phyloP scores from a whole-genome alignment of 192 early-diverging fungal species.

The Polychytrium aggregatum region DNA sequence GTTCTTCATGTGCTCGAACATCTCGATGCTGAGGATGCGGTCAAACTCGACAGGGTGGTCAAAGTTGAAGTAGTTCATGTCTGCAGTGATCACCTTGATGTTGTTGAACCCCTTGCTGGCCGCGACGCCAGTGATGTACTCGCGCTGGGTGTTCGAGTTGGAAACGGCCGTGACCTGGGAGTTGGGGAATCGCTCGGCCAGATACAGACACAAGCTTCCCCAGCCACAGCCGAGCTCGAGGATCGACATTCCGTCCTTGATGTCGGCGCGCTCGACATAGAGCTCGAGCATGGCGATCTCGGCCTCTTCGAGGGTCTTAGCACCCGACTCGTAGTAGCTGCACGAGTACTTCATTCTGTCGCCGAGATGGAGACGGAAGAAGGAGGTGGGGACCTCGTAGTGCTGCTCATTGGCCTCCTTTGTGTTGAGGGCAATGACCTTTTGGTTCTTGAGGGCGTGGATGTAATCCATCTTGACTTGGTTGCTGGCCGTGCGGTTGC shows the following conservation, averaged over 20 bases:
- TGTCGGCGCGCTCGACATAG: conserved; percentile 33
- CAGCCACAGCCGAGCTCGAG: conserved; percentile 57
- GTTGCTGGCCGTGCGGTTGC: too few relatives aligned
- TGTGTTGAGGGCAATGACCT: conserved; percentile 41
- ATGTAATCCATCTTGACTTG: conserved; percentile 30
- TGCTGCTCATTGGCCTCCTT: conserved; percentile 63
- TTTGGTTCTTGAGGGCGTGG: conserved; percentile 13
- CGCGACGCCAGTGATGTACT: conserved; percentile 31
- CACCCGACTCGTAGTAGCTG: conserved; percentile 40
- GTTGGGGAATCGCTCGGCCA: conserved; percentile 49
- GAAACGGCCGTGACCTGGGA: conserved; percentile 38
- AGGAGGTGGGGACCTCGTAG: conserved; percentile 53
- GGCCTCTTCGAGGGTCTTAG: conserved; percentile 32
- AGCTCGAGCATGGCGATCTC: conserved; percentile 49
- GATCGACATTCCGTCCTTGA: conserved; percentile 45
- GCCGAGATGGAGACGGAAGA: conserved; percentile 38
- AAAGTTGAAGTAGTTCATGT: conserved; percentile 41
- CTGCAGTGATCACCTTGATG: conserved; percentile 40
- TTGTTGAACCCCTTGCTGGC: conserved; percentile 32
- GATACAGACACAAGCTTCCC: conserved; percentile 44
- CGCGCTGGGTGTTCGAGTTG: conserved; percentile 45
- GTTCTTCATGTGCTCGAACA: conserved; percentile 63
- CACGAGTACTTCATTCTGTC: conserved; percentile 48
- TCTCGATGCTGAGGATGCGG: conserved; percentile 43
- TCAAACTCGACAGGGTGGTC: conserved; percentile 37